Evolutionary conservation across 2,329 filamentous ascomycete species (phyloP).

Genomic region (Beauveria asiatica): DNA sequence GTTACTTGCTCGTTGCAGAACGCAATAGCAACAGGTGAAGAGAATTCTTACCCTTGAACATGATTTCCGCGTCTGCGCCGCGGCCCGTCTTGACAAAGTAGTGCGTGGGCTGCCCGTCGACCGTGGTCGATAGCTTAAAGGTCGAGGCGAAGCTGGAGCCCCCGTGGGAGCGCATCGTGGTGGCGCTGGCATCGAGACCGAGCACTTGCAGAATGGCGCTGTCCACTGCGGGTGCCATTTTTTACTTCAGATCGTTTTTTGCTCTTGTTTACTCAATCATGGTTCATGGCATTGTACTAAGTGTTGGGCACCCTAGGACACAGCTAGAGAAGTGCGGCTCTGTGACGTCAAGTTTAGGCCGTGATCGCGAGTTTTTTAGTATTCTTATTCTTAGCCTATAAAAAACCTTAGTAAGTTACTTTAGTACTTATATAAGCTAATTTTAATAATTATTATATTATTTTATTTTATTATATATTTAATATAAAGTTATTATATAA

Average conservation of each 20-base stretch:
- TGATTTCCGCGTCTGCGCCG: conserved; percentile 50
- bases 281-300: no score
- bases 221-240: conserved; percentile 46
- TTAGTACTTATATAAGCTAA: no score
- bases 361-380: no score
- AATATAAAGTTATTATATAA: no score
- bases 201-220: conserved; percentile 54
- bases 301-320: no score
- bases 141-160: conserved; percentile 63
- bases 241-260: no score
- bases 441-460: no score
- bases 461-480: no score
- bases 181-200: conserved; percentile 43
- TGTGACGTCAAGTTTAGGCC: conserved; percentile 4
- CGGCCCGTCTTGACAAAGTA: conserved; percentile 68
- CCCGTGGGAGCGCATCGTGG: conserved; percentile 52
- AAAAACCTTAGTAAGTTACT: no score
- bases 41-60: conserved; percentile 54
- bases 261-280: no score
- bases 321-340: background rate
- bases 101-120: conserved; percentile 39
- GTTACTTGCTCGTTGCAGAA: no score
- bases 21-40: background rate
- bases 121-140: conserved; percentile 42
- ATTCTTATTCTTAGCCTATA: no score